These are phyloP conservation scores for Thamnidium elegans DNA, from an alignment of 192 early-diverging fungal genomes.

Conservation along the genomic window DNA sequence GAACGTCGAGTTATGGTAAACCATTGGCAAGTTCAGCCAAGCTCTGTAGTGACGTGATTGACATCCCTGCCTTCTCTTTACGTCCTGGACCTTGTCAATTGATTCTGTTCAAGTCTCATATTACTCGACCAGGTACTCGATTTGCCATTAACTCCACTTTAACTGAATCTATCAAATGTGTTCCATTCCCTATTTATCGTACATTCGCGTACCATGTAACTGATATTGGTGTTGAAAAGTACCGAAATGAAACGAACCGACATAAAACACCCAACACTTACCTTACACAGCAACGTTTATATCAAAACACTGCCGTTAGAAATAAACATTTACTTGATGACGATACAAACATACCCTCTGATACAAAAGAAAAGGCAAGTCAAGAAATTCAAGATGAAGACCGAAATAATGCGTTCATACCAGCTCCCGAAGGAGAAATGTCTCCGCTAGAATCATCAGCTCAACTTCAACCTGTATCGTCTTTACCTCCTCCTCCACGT, in stretches of 20 bases:
- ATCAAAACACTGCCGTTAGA: neutral
- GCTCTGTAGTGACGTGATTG: conserved; percentile 23
- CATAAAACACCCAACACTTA: neutral
- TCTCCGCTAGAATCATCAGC: neutral
- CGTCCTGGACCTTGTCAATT: conserved; percentile 26
- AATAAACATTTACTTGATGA: no score
- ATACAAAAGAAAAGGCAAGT: neutral
- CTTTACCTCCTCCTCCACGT: conserved; percentile 23
- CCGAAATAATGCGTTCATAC: no score
- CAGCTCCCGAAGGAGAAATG: neutral
- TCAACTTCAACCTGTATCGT: neutral
- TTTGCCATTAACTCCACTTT: conserved; percentile 27
- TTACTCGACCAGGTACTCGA: conserved; percentile 24
- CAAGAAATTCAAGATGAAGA: neutral
- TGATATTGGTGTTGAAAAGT: conserved; percentile 13
- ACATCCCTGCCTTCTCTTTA: conserved; percentile 31
- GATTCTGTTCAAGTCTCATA: conserved; percentile 27
- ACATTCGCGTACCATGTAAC: conserved; percentile 21
- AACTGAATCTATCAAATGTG: conserved; percentile 21
- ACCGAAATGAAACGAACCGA: neutral
- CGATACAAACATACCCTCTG: neutral
- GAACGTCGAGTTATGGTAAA: conserved; percentile 15
- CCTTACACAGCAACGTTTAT: conserved; percentile 6
- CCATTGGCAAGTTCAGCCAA: conserved; percentile 20
- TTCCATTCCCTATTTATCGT: conserved; percentile 23